Evolutionary conservation across 1,284 basidiomycete genomes (phyloP), one percentile per base, ranked within the genome.

Genomic region (Hymenochaete sp.): DNA sequence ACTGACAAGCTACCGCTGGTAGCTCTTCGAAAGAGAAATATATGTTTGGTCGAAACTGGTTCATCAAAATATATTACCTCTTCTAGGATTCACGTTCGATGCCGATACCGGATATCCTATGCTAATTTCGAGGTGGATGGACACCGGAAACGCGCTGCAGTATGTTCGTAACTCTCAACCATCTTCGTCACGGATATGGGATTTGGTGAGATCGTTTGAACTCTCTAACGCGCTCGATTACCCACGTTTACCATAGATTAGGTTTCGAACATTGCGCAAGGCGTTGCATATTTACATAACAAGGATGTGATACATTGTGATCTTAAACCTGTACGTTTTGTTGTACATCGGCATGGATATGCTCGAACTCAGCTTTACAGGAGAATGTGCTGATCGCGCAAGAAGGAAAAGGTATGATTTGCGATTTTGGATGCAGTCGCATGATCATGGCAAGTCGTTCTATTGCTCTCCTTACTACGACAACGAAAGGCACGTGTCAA

Each of bases 51-150:
- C 47, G 3, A 38, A 41, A 18, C 31, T 49, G n/a, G 27, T 39
- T 4, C 47, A 49, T 26, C 9, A 37, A 7, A 49, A 49, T 33
- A 28, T 49, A n/a, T 35, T 49, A 21, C 25, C 41, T 5, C 27
- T 48, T 11, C 41, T 43, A 3, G 47, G 47, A 8, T 48, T 28
- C 26, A 31, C 36, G 3, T 21, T 45, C 13, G 47, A 49, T 19
- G 43, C 16, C 7, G 25, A 39, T 14, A 24, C 26, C 10, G 29
- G 28, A 22, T 49, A 26, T 22, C 43, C 43, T 2, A 26, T 19
- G 13, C 24, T 49, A n/a, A 28, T 49, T 16, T 49, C 47, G n/a
- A 43, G 45, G 28, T 49, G 37, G 35, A 39, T 49, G 2, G 42
- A 37, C 16, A 24, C 32, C 21, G 47, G 47, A 6, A 47, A 38